phyloP scores from a whole-genome alignment of 805 yeast genomes.

The Candida suzukii region DNA sequence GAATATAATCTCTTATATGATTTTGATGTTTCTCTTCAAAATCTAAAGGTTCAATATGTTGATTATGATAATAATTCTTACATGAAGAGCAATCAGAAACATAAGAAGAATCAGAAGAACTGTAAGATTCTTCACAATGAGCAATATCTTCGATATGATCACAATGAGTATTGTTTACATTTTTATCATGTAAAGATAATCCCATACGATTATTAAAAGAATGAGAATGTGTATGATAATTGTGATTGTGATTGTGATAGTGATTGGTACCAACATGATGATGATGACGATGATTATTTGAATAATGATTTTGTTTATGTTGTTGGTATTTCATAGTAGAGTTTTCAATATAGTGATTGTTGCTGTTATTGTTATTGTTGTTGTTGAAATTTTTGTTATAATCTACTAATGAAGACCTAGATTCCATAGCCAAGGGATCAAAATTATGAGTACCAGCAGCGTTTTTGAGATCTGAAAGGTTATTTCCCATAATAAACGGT shows the following conservation, averaged over 20 bases:
- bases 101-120: background rate
- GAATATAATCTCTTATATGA: background rate
- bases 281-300: too few relatives aligned
- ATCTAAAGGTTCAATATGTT: background rate
- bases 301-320: background rate
- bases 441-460: too few relatives aligned
- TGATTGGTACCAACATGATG: too few relatives aligned
- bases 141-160: background rate
- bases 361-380: background rate
- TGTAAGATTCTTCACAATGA: too few relatives aligned
- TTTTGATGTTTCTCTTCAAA: background rate
- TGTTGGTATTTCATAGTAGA: too few relatives aligned
- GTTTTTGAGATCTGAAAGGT: background rate
- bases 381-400: background rate
- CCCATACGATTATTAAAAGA: too few relatives aligned
- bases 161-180: too few relatives aligned
- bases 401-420: background rate
- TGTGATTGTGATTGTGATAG: too few relatives aligned
- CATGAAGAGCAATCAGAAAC: background rate
- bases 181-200: too few relatives aligned
- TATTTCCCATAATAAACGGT: conserved; percentile 1
- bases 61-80: background rate
- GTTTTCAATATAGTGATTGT: too few relatives aligned
- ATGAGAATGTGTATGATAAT: too few relatives aligned
- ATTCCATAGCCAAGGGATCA: background rate